A percentile compares a stretch with the other conserved stretches of the same genome.
phyloP scores from a whole-genome alignment of 1,139 yeast species.

The Candida freyschussii region DNA sequence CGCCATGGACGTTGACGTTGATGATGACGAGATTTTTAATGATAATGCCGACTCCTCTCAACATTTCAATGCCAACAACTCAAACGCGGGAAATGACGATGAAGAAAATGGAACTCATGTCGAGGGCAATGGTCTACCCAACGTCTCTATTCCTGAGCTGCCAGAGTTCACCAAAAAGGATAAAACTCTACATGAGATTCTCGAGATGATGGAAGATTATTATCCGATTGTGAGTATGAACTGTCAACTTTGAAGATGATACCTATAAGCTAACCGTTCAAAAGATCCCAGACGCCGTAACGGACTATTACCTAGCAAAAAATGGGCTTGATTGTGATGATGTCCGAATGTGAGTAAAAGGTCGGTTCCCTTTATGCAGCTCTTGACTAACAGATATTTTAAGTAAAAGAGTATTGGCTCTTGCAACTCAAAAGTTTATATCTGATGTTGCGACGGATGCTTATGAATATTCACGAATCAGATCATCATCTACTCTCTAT shows the following conservation, averaged over 20 bases:
- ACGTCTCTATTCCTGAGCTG: slow-evolving; percentile 40
- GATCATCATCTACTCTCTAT: slow-evolving; percentile 79
- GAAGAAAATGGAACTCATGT: slow-evolving; percentile 5
- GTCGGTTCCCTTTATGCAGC: too few relatives aligned
- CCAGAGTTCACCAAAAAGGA: slow-evolving; percentile 80
- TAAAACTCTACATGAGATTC: slow-evolving; percentile 78
- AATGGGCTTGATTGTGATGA: slow-evolving; percentile 87
- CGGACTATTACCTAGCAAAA: slow-evolving; percentile 84
- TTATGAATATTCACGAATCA: slow-evolving; percentile 86
- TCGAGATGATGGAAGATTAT: slow-evolving; percentile 86
- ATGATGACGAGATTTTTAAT: slow-evolving; percentile 35
- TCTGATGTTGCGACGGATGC: slow-evolving; percentile 96
- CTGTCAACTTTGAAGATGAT: background rate
- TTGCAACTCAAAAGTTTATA: slow-evolving; percentile 94
- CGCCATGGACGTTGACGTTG: slow-evolving; percentile 34
- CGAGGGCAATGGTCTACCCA: slow-evolving; percentile 20
- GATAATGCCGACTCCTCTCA: slow-evolving; percentile 16
- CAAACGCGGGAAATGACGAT: slow-evolving; percentile 18
- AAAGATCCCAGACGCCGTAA: slow-evolving; percentile 90
- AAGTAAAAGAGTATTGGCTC: slow-evolving; percentile 72
- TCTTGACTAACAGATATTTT: background rate
- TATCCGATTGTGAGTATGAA: slow-evolving; percentile 57
- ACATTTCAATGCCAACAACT: slow-evolving; percentile 11
- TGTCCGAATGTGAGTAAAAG: too few relatives aligned
- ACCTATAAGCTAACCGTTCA: slow-evolving; percentile 15